phyloP scores from a whole-genome alignment of 116 monocot species.

The Papilionanthe hybrid region DNA sequence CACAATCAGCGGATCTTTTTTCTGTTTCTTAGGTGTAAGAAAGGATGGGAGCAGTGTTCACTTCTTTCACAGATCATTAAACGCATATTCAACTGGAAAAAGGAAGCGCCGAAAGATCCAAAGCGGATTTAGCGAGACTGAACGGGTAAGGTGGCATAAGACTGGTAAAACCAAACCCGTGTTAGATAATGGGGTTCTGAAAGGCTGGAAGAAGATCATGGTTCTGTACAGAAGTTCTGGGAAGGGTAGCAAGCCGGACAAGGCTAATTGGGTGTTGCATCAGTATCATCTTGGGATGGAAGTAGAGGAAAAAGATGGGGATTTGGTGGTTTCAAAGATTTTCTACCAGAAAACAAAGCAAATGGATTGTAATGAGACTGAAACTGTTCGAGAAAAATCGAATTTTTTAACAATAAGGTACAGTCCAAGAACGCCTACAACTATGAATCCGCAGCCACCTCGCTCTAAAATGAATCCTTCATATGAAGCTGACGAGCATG shows the following conservation, averaged over 20 bases:
- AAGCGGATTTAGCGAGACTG: constrained; percentile 13
- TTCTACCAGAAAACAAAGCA: constrained; percentile 48
- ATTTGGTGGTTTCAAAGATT: constrained; percentile 81
- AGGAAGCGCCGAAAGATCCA: constrained; percentile 78
- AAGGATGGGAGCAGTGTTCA: constrained; percentile 83
- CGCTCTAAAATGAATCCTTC: constrained; percentile 20
- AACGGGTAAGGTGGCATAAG: constrained; percentile 85
- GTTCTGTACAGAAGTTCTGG: constrained; percentile 68
- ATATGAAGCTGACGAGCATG: constrained; percentile 14
- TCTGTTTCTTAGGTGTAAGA: constrained; percentile 46
- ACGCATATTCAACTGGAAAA: constrained; percentile 69
- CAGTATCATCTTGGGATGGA: constrained; percentile 87
- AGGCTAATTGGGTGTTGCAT: constrained; percentile 96
- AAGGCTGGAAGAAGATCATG: constrained; percentile 95
- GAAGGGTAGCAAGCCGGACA: constrained; percentile 56
- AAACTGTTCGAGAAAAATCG: constrained; percentile 14
- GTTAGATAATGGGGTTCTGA: constrained; percentile 55
- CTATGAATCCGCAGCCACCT: constrained; percentile 42
- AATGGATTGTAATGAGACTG: constrained; percentile 29
- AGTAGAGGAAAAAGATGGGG: constrained; percentile 83
- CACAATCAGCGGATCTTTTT: not conserved
- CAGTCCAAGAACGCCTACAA: constrained; percentile 55
- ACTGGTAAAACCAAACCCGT: constrained; percentile 87
- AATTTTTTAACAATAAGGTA: constrained; percentile 11
- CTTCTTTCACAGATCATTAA: constrained; percentile 79